Evolutionary conservation across 108 stramenopile genomes (phyloP).

Genomic region (Epithemia pelagica): DNA sequence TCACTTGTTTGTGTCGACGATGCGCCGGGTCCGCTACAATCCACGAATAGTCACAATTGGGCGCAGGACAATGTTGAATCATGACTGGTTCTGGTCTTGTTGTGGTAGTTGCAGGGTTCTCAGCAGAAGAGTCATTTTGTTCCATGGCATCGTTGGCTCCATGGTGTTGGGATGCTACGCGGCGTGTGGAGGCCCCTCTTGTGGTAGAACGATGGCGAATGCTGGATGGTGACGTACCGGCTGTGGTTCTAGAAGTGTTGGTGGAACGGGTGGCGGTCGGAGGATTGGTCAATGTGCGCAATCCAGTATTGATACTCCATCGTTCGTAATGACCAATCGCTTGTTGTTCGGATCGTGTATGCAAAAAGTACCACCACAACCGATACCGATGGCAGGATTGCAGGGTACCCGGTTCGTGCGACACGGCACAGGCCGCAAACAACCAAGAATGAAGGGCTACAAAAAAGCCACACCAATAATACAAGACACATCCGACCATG

Average conservation of each 20-base stretch:
- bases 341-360: slow-evolving; percentile 5
- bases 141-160: background rate
- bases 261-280: background rate
- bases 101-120: background rate
- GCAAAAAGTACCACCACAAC: slow-evolving; percentile 6
- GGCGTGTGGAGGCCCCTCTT: too few relatives aligned
- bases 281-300: background rate
- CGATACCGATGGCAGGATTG: background rate
- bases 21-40: slow-evolving; percentile 4
- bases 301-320: slow-evolving; percentile 17
- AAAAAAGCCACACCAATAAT: background rate
- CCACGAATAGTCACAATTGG: slow-evolving; percentile 21
- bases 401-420: background rate
- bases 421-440: too few relatives aligned
- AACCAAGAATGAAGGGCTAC: too few relatives aligned
- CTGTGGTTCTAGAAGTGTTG: background rate
- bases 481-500: background rate
- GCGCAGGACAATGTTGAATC: slow-evolving; percentile 15
- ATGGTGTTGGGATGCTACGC: background rate
- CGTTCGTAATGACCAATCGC: slow-evolving; percentile 11
- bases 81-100: background rate
- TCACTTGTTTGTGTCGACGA: slow-evolving; percentile 8
- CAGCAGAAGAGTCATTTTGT: background rate
- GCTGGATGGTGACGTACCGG: background rate
- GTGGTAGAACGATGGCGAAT: too few relatives aligned